Evolutionary conservation across 805 yeast genomes (phyloP), one percentile per base, ranked within the genome.

Genomic region (Yarrowia porcina): DNA sequence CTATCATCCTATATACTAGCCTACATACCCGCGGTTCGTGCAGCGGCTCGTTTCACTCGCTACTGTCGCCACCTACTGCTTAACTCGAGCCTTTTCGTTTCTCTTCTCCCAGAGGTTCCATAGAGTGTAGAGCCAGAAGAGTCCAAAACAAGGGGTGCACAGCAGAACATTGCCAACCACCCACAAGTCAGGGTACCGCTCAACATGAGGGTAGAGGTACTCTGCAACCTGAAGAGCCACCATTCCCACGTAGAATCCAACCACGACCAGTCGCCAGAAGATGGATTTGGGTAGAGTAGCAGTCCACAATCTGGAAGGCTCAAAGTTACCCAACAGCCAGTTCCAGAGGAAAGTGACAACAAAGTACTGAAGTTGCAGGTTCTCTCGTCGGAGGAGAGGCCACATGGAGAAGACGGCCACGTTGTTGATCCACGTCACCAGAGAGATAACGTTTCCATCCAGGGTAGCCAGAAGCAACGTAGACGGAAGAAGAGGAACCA

Each of bases 381-480:
- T 85, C 69, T 94, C 98, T 66, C 85, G 85, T 67, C 84, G 83
- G 67, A 94, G 76, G 50, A 93, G 76, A 0, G 99, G 99, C 83
- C 88, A 91, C 76, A 94, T 76, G 56, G 97, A 90, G 73, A 92
- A 94, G 32, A 87, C 76, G 0, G 93, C 88, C 12, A 90, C 80
- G 71, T 93, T 94, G 68, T 86, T 86, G 65, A 93, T 83, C 97
- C 98, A 94, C 61, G 86, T 84, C 1, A 89, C 83, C 76, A 90
- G 82, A 3, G 93, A 84, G n/a, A 85, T 79, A 18, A 84, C 82
- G 65, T 83, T 79, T 45, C 84, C 77, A 36, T 83, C 82, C 30
- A 69, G 36, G 32, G 80, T 76, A 49, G 83, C 78, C 67, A 82
- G 77, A 8, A 92, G 74, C 63, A 94, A 76, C 0, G 94, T 84